These are phyloP conservation scores for Anastatica hierochuntica DNA, from an alignment of 345 rosid species.

Conservation along the genomic window DNA sequence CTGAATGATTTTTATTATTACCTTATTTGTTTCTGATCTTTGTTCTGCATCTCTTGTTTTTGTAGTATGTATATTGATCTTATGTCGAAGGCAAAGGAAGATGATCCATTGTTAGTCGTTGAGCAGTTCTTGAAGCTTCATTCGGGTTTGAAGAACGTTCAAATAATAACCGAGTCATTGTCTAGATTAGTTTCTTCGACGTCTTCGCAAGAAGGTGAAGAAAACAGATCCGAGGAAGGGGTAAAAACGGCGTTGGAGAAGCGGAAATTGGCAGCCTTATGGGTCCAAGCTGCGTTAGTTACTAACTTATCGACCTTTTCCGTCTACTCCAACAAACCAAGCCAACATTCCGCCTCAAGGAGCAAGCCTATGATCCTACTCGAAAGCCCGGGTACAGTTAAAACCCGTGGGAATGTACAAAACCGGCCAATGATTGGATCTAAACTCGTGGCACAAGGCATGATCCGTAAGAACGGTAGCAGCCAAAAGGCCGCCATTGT, in stretches of 20 bases:
- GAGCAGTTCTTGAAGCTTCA: slow-evolving; percentile 82
- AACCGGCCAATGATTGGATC: slow-evolving; percentile 43
- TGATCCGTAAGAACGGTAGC: slow-evolving; percentile 43
- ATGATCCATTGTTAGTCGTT: slow-evolving; percentile 73
- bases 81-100: slow-evolving; percentile 61
- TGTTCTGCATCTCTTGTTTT: slow-evolving; percentile 3
- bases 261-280: slow-evolving; percentile 56
- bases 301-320: slow-evolving; percentile 73
- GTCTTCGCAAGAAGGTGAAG: slow-evolving; percentile 49
- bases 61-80: slow-evolving; percentile 70
- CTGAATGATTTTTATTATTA: background rate
- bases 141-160: slow-evolving; percentile 44
- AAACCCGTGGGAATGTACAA: slow-evolving; percentile 39
- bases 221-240: slow-evolving; percentile 56
- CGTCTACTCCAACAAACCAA: slow-evolving; percentile 46
- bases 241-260: slow-evolving; percentile 45
- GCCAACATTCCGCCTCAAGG: slow-evolving; percentile 20
- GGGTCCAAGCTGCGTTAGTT: slow-evolving; percentile 90
- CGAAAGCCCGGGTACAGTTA: slow-evolving; percentile 39
- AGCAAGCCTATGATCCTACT: slow-evolving; percentile 49
- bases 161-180: slow-evolving; percentile 46
- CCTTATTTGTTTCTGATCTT: background rate
- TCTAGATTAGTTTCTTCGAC: slow-evolving; percentile 33
- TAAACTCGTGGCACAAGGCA: slow-evolving; percentile 64
- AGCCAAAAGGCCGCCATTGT: slow-evolving; percentile 32